These are phyloP conservation scores for Tuber melanosporum DNA, from an alignment of 495 filamentous ascomycete species.

Conservation along the genomic window DNA sequence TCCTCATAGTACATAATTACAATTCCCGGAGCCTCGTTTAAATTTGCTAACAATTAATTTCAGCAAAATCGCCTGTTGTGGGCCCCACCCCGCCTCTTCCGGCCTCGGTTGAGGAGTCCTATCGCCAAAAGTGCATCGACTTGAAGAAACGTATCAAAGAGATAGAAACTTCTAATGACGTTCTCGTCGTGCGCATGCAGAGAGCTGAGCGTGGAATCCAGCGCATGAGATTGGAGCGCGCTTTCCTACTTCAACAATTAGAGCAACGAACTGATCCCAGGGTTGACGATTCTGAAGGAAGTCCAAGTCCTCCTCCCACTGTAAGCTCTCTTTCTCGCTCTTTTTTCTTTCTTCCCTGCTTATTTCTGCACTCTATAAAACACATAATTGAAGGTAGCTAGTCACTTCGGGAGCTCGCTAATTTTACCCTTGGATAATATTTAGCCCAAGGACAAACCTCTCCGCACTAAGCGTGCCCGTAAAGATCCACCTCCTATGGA, in stretches of 20 bases:
- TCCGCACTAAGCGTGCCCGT: constrained; percentile 76
- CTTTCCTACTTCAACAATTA: constrained; percentile 81
- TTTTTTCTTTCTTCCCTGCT: constrained; percentile 11
- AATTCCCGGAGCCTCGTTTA: constrained; percentile 14
- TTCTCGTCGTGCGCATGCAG: constrained; percentile 66
- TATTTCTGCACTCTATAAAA: not conserved
- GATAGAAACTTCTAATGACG: constrained; percentile 81
- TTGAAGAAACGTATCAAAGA: constrained; percentile 85
- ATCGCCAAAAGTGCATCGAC: constrained; percentile 93
- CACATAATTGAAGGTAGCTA: not conserved
- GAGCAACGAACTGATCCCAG: constrained; percentile 77
- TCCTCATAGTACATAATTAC: not conserved
- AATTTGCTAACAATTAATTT: constrained; percentile 17
- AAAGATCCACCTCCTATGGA: constrained; percentile 43
- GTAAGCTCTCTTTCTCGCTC: constrained; percentile 44
- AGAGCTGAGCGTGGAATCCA: constrained; percentile 75
- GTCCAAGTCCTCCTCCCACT: constrained; percentile 64
- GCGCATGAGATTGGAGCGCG: constrained; percentile 85
- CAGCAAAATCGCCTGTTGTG: constrained; percentile 45
- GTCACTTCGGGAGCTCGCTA: constrained; percentile 34
- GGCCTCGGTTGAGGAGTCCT: constrained; percentile 90
- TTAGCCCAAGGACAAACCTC: constrained; percentile 82
- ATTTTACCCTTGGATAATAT: constrained; percentile 21
- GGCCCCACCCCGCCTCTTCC: constrained; percentile 60
- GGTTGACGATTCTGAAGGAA: constrained; percentile 66